phyloP scores from a whole-genome alignment of 208 protist genomes.

The Pavlovales sp. region DNA sequence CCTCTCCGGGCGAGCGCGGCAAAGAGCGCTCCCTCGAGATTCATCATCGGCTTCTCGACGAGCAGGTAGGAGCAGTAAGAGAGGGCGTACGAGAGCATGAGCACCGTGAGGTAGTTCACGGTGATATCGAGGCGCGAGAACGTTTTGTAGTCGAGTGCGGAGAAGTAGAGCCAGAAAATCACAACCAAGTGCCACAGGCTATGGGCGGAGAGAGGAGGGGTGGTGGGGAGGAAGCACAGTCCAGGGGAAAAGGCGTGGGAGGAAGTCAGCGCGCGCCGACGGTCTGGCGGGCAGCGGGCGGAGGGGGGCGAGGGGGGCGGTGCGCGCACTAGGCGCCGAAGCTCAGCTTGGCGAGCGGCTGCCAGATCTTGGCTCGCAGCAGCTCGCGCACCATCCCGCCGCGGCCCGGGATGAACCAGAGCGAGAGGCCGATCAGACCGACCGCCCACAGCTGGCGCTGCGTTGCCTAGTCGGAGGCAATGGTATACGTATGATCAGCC shows the following conservation, averaged over 20 bases:
- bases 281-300: no score
- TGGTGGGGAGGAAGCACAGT: no score
- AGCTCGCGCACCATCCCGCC: not conserved
- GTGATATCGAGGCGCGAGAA: slow-evolving; percentile 3
- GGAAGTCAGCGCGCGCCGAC: no score
- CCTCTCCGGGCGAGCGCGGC: no score
- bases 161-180: not conserved
- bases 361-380: not conserved
- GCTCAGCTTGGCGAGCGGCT: slow-evolving; percentile 1
- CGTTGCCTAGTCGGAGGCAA: no score
- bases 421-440: not conserved
- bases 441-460: not conserved
- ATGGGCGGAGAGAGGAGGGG: no score
- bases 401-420: not conserved
- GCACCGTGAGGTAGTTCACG: not conserved
- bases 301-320: no score
- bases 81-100: not conserved
- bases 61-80: not conserved
- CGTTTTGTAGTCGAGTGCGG: no score
- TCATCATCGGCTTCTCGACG: slow-evolving; percentile 18
- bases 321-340: slow-evolving; percentile 1
- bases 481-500: no score
- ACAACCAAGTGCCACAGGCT: not conserved
- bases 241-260: no score
- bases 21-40: not conserved